Percentiles rank a stretch among this genome's conserved stretches.
Conservation (phyloP, 139 green algal species). For the Chlorella sp. region DNA sequence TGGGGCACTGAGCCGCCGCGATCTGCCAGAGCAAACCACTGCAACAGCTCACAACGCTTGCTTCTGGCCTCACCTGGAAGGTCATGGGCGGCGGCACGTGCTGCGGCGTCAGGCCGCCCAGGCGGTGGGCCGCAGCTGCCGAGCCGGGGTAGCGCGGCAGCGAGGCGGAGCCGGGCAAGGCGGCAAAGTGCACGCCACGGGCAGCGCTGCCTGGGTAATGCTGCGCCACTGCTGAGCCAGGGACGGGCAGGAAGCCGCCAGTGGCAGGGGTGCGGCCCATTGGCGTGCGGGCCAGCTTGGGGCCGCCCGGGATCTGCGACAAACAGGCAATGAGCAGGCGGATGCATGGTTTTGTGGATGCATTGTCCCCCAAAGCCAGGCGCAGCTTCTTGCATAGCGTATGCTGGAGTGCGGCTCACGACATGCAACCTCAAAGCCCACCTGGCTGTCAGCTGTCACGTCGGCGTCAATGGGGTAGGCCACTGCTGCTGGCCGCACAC, state of each 20-base stretch:
- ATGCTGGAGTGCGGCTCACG: too few species aligned
- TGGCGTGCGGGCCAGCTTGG: constrained; percentile 48
- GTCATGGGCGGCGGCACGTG: constrained; percentile 50
- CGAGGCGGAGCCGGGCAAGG: constrained; percentile 26
- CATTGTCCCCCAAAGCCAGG: too few species aligned
- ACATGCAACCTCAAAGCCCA: background rate
- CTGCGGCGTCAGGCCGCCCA: constrained; percentile 30
- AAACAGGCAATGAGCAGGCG: background rate
- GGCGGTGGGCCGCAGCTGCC: constrained; percentile 23
- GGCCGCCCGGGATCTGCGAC: constrained; percentile 40
- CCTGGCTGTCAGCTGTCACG: background rate
- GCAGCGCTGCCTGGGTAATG: constrained; percentile 31
- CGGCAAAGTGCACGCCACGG: background rate
- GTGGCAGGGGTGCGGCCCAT: constrained; percentile 31
- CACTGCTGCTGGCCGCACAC: background rate
- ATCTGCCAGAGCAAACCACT: too few species aligned
- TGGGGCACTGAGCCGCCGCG: too few species aligned
- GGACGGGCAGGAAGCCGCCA: background rate
- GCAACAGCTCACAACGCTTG: background rate
- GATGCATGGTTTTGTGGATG: background rate
- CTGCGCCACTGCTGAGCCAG: constrained; percentile 27
- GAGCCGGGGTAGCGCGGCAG: constrained; percentile 32
- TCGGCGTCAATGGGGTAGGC: constrained; percentile 11
- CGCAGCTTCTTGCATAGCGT: too few species aligned
- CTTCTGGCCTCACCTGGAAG: constrained; percentile 50